Evolutionary conservation across 2,329 filamentous ascomycete species (phyloP).

Genomic region (Fusarium verticillioides): DNA sequence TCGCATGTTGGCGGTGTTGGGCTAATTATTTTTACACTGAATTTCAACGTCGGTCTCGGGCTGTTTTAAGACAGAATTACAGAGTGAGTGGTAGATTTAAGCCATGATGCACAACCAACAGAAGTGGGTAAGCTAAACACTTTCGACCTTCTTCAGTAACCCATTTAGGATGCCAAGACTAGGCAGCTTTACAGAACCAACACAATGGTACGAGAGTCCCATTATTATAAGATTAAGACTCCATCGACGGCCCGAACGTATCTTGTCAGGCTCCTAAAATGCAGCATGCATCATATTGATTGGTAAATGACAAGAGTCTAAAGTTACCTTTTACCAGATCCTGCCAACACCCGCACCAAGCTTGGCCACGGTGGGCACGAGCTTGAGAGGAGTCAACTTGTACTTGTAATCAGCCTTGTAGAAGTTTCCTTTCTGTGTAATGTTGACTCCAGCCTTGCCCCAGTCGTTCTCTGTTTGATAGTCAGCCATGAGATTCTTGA

Average conservation of each 20-base stretch:
- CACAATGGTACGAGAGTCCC: neutral
- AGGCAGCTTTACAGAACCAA: neutral
- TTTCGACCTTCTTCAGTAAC: neutral
- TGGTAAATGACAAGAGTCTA: rapidly evolving
- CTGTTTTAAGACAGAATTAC: neutral
- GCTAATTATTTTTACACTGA: rapidly evolving
- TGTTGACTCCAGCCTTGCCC: slow-evolving; percentile 60
- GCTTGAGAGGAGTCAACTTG: slow-evolving; percentile 57
- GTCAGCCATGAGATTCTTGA: slow-evolving; percentile 41
- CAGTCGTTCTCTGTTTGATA: slow-evolving; percentile 55
- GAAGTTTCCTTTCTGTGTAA: slow-evolving; percentile 62
- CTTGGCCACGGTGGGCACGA: slow-evolving; percentile 56
- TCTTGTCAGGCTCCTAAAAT: too few species aligned
- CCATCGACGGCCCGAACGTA: neutral
- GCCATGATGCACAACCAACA: neutral
- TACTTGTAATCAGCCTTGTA: slow-evolving; percentile 60
- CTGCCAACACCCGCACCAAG: slow-evolving; percentile 59
- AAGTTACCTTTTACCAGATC: slow-evolving; percentile 34
- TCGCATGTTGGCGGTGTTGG: neutral
- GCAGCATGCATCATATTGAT: neutral
- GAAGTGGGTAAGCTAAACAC: neutral
- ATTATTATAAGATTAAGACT: neutral
- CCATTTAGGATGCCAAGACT: neutral
- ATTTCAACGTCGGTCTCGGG: neutral
- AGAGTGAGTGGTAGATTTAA: neutral